Conservation (phyloP, 331 rosid genomes). For the Malus hybrid region DNA sequence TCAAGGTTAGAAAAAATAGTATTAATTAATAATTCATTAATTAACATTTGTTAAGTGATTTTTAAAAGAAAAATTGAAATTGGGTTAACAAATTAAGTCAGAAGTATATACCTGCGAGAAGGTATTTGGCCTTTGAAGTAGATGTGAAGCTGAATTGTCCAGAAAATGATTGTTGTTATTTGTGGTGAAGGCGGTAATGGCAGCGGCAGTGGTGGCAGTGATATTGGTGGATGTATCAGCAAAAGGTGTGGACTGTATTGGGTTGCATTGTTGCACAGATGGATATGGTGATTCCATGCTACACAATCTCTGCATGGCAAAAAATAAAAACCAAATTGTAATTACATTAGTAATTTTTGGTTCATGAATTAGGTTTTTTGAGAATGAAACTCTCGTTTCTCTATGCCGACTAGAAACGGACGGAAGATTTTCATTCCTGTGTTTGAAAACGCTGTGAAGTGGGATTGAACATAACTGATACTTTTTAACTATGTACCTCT, state of each 20-base stretch:
- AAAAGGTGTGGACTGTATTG: constrained; percentile 29
- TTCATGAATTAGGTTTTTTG: no score
- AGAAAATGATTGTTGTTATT: constrained; percentile 22
- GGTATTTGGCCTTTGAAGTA: constrained; percentile 37
- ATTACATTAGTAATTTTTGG: no score
- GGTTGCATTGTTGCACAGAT: constrained; percentile 36
- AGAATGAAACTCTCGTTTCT: no score
- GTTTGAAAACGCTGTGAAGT: no score
- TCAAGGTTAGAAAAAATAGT: constrained; percentile 2
- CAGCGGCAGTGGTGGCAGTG: constrained; percentile 6
- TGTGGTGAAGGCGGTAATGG: constrained; percentile 17
- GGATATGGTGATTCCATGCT: constrained; percentile 26
- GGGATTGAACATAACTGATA: no score
- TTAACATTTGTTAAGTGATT: background rate
- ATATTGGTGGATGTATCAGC: constrained; percentile 27
- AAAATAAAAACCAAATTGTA: background rate
- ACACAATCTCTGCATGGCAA: constrained; percentile 31
- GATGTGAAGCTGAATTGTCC: constrained; percentile 29
- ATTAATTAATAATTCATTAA: background rate
- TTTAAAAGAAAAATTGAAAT: background rate
- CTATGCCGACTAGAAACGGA: no score
- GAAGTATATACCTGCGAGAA: constrained; percentile 37
- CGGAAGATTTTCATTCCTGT: no score
- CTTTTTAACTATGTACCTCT: constrained; percentile 32
- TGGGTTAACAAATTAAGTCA: background rate